Percentiles rank a stretch among this genome's conserved stretches.
These are phyloP conservation scores for Coelastrella sp. DNA, from an alignment of 139 green algal species.

Conservation along the genomic window DNA sequence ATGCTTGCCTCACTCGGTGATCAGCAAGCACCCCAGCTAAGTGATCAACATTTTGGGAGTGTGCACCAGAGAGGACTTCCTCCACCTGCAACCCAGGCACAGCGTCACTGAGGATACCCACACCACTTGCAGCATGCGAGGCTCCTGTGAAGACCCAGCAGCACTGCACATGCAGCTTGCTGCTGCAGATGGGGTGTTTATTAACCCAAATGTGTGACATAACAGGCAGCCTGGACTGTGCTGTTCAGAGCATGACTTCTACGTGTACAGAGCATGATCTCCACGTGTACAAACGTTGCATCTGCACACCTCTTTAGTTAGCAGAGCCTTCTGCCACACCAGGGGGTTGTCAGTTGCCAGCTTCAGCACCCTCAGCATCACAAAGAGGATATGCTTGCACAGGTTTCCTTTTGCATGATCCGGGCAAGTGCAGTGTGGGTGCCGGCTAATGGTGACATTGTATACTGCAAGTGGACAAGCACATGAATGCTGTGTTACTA, in stretches of 20 bases:
- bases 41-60: conserved; percentile 15
- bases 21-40: conserved; percentile 22
- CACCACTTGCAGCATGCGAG: no score
- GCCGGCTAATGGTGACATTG: conserved; percentile 57
- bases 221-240: no score
- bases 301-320: conserved; percentile 32
- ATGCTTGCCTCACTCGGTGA: not conserved
- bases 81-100: conserved; percentile 42
- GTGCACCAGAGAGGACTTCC: conserved; percentile 48
- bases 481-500: not conserved
- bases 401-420: conserved; percentile 71
- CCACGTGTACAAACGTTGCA: not conserved
- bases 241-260: no score
- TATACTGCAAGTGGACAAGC: conserved; percentile 65
- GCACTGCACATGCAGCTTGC: not conserved
- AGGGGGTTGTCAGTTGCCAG: conserved; percentile 59
- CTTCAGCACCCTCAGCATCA: conserved; percentile 75
- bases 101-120: no score
- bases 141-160: no score
- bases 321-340: conserved; percentile 70
- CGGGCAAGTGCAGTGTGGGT: conserved; percentile 73
- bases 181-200: not conserved
- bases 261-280: no score
- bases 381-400: conserved; percentile 86
- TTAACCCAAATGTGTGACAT: not conserved